These are phyloP conservation scores for Lignosus rhinocerotis DNA, from an alignment of 1,284 basidiomycete species.

Conservation along the genomic window DNA sequence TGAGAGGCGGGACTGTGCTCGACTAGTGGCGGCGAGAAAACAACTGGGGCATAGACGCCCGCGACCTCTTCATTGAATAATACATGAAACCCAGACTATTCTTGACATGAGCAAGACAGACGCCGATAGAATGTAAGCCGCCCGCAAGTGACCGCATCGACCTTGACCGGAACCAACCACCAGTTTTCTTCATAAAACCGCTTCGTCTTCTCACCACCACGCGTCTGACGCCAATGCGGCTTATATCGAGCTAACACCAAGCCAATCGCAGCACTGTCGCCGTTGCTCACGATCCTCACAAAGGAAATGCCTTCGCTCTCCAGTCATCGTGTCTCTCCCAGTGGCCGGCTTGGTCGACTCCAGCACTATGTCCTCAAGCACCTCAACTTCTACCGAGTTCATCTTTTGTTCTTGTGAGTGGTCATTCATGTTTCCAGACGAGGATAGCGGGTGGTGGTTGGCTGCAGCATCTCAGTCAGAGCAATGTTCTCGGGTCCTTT, in stretches of 20 bases:
- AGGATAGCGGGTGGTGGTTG: neutral
- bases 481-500: neutral
- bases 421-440: neutral
- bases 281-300: neutral
- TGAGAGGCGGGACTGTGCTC: too few species aligned
- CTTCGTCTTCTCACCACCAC: neutral
- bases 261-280: constrained; percentile 6
- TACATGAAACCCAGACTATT: neutral
- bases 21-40: too few species aligned
- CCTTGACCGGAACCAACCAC: neutral
- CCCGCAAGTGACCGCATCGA: neutral
- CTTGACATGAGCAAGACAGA: neutral
- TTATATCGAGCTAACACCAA: constrained; percentile 16
- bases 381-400: constrained; percentile 73
- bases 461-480: neutral
- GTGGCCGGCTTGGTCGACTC: constrained; percentile 4
- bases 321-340: constrained; percentile 5
- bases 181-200: neutral
- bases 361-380: constrained; percentile 37
- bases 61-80: too few species aligned
- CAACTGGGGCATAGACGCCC: too few species aligned
- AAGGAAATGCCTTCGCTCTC: constrained; percentile 19
- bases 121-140: neutral
- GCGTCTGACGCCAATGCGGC: constrained; percentile 6
- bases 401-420: constrained; percentile 55